Evolutionary conservation across 2,329 filamentous ascomycete species (phyloP).

Genomic region (Cladophialophora chaetospira): DNA sequence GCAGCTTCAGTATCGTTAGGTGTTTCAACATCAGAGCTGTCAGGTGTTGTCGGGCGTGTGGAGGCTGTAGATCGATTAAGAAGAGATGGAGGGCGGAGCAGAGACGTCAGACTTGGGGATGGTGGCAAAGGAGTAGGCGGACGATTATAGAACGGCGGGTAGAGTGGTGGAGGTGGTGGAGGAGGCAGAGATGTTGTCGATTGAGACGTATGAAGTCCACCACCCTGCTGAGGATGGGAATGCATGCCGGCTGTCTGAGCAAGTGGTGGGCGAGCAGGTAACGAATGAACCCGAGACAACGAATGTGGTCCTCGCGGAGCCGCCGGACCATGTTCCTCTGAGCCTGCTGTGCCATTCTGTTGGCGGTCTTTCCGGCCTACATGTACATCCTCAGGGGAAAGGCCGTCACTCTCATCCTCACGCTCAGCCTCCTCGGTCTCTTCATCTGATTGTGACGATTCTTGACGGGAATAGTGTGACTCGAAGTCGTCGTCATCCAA

Average conservation of each 20-base stretch:
- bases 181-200: constrained; percentile 37
- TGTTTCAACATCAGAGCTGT: constrained; percentile 82
- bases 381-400: constrained; percentile 3
- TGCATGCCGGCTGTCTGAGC: not conserved
- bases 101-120: constrained; percentile 86
- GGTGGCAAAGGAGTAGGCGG: constrained; percentile 94
- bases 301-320: constrained; percentile 14
- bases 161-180: constrained; percentile 54
- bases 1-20: constrained; percentile 61
- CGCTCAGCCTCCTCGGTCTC: constrained; percentile 28
- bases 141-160: constrained; percentile 94
- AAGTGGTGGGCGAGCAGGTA: constrained; percentile 21
- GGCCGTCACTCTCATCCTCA: constrained; percentile 2
- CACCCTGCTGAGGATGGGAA: not conserved
- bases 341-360: constrained; percentile 19
- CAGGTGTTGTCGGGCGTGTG: constrained; percentile 89
- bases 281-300: constrained; percentile 22
- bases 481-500: constrained; percentile 48
- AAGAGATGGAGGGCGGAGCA: constrained; percentile 70
- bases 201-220: constrained; percentile 24
- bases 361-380: constrained; percentile 28
- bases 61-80: constrained; percentile 56
- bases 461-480: constrained; percentile 48
- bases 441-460: constrained; percentile 39
- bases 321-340: constrained; percentile 10